Base-by-base conservation (phyloP, 148 eudicot genomes). In the Bassia scoparia region DNA sequence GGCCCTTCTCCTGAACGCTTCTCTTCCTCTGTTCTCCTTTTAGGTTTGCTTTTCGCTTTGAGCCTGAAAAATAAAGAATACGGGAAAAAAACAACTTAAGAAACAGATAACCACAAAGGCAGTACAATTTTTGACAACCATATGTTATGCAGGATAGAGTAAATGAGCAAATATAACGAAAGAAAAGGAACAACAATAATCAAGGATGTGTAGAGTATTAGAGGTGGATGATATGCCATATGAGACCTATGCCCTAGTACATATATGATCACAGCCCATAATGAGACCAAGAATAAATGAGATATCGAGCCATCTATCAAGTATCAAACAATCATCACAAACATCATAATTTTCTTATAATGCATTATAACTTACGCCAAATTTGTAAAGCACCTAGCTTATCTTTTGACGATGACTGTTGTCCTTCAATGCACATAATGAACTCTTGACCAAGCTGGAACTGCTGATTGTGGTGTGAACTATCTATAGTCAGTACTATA, bases 351-450 rank as follows among this genome's bases (percentile, higher is more conserved):
- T 1, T 12, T 63, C 11, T 31, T 67, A 48, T 61, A 54, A 58
- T 66, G 72, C 17, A 65, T 59, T 7, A 74, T 18, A 61, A 81
- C 88, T 86, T 74, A 87, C 92, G 83, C 94, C 90, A n/a, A 89
- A 62, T 76, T 77, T 68, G 87, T 76, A 74, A 88, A 85, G 65
- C n/a, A n/a, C 88, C 91, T 79, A 62, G 74, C 68, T 80, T 86
- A 52, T 88, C 68, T 61, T 81, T 73, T 18, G 95, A 89, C 46
- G 98, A 73, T 24, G 91, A 87, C 44, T 89, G 86, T 61, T 84
- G 82, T 61, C 81, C 80, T 33, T 68, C 80, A 16, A 70, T 69
- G 31, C 72, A 68, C 72, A 77, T n/a, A n/a, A n/a, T n/a, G 79
- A 37, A 55, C 86, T 64, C 78, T 73, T 38, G 91, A 78, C 72